Base-by-base conservation (phyloP, 352 stramenopile genomes). In the Phytophthora boehmeriae region DNA sequence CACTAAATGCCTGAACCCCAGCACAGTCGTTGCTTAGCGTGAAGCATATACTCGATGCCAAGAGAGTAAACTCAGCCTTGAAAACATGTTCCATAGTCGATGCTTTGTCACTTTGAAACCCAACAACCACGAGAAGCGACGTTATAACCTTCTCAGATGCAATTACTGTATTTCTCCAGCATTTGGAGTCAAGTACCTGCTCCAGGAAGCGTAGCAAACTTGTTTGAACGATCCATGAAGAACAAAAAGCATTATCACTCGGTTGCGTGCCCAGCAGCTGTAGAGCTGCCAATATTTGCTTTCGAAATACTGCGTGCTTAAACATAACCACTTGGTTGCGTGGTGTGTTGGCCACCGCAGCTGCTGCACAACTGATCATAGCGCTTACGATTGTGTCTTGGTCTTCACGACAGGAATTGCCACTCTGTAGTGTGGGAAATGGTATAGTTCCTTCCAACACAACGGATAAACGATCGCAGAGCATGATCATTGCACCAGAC, bases 311-410 rank as follows among this genome's bases (percentile, higher is more conserved):
- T 2, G 34, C 41, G 25, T 86, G 45, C 5, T 70, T 71, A 32
- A 75, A 89, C 53, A 86, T 56, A 0, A 89, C 64, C 17, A 89
- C 62, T 70, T 91, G 82, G 54, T 91, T 91, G 3, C 80, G 76
- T 3, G 79, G 66, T 5, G 59, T 81, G 8, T 64, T 51, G 0
- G 42, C 25, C 23, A 90, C 54, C 35, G 67, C 66, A 30, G 71
- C 73, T 4, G 72, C 54, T 0, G 69, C 46, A n/a, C 71, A 80
- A 36, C 81, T 71, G n/a, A 89, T 36, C 76, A 90, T 88, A 0
- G 51, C 65, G 8, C 45, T 65, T 1, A 72, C 27, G 34, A 81
- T 70, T n/a, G 68, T 9, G 23, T 76, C 52, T 42, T 70, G 20
- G 2, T 51, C 53, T 44, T 49, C 22, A 22, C 43, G 41, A 27